A percentile compares a stretch with the other conserved stretches of the same genome.
Conservation (phyloP, 1,284 basidiomycete genomes). For the Tremellales sp. region DNA sequence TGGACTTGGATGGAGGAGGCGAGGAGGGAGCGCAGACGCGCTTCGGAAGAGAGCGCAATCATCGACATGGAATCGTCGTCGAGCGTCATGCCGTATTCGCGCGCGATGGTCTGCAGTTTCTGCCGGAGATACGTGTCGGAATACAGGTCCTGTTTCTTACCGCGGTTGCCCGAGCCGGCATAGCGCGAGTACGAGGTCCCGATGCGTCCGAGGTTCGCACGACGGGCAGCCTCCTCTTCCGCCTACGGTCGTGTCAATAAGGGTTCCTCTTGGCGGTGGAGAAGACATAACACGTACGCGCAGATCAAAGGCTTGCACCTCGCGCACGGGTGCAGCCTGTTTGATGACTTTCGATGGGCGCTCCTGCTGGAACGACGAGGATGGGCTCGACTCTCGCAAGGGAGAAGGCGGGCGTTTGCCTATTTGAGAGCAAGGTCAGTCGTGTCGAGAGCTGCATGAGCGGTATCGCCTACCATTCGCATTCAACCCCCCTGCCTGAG, state of each 20-base stretch:
- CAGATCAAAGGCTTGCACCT: conserved; percentile 18
- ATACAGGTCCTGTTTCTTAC: conserved; percentile 35
- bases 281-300: conserved; percentile 9
- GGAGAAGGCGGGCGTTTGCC: background rate
- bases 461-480: background rate
- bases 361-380: conserved; percentile 1
- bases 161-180: conserved; percentile 21
- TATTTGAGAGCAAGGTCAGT: background rate
- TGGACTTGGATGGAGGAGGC: conserved; percentile 34
- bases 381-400: background rate
- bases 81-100: conserved; percentile 30
- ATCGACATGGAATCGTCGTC: conserved; percentile 39
- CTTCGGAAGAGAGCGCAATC: conserved; percentile 41
- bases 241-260: conserved; percentile 30
- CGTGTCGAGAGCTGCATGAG: background rate
- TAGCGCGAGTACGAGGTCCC: conserved; percentile 13
- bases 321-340: background rate
- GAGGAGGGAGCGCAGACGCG: conserved; percentile 33
- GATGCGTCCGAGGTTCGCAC: conserved; percentile 22
- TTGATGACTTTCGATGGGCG: background rate
- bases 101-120: conserved; percentile 22
- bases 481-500: background rate
- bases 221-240: conserved; percentile 39
- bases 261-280: background rate
- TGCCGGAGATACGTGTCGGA: conserved; percentile 23